phyloP scores from a whole-genome alignment of 2,329 filamentous ascomycete species.

The Venturia nashicola region DNA sequence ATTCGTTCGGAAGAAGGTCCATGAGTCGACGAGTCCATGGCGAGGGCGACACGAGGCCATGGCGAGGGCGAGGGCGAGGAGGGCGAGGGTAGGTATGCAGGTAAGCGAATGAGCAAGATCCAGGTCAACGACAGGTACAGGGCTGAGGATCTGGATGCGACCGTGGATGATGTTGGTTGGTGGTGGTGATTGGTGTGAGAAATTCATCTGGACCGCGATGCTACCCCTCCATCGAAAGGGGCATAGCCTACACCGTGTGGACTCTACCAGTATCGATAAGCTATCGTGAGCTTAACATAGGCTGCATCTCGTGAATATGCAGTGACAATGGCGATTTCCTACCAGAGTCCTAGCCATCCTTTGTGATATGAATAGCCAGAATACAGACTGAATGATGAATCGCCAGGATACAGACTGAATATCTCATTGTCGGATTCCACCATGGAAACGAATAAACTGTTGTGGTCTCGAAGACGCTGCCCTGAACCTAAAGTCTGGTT shows the following conservation, averaged over 20 bases:
- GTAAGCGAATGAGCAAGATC: not conserved
- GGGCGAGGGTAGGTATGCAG: not conserved
- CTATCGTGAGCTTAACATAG: too few relatives aligned
- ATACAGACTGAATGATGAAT: too few relatives aligned
- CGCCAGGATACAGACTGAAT: too few relatives aligned
- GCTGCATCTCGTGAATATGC: not conserved
- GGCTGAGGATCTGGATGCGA: not conserved
- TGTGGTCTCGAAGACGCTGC: not conserved
- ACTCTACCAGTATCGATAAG: not conserved
- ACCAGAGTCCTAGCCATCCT: too few relatives aligned
- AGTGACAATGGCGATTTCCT: not conserved
- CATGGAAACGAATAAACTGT: not conserved
- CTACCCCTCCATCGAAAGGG: not conserved
- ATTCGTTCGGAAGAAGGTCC: not conserved
- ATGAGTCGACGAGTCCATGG: too few relatives aligned
- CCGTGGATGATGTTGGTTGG: not conserved
- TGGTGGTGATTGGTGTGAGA: not conserved
- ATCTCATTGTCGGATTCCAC: not conserved
- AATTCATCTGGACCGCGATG: not conserved
- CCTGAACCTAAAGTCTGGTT: not conserved
- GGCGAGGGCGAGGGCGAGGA: too few relatives aligned
- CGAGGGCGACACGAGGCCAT: too few relatives aligned
- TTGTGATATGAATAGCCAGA: too few relatives aligned
- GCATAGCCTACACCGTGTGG: not conserved
- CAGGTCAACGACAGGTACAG: not conserved